These are phyloP conservation scores for Botryotinia narcissicola DNA, from an alignment of 2,329 filamentous ascomycete species.

Conservation along the genomic window DNA sequence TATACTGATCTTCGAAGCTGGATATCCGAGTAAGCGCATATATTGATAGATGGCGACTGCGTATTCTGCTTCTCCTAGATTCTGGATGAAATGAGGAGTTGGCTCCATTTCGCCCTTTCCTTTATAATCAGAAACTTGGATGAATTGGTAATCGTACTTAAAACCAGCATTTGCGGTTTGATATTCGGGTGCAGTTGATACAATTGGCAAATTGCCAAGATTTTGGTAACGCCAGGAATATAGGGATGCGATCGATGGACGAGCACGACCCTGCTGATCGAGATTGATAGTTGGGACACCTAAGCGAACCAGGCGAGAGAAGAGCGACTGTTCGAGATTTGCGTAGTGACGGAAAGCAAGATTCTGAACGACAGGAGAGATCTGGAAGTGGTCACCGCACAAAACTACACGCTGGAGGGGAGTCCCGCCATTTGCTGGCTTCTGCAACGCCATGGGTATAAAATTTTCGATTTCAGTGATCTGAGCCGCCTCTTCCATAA, in stretches of 20 bases:
- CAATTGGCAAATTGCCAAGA: conserved; percentile 74
- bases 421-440: conserved; percentile 67
- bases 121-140: conserved; percentile 92
- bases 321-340: conserved; percentile 93
- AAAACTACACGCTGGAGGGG: conserved; percentile 84
- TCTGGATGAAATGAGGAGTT: conserved; percentile 92
- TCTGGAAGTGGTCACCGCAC: conserved; percentile 94
- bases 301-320: conserved; percentile 83
- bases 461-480: conserved; percentile 98
- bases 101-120: conserved; percentile 85
- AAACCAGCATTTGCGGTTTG: conserved; percentile 84
- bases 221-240: conserved; percentile 91
- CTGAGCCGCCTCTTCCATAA: conserved; percentile 98
- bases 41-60: conserved; percentile 94
- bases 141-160: conserved; percentile 92
- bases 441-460: conserved; percentile 90
- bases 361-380: conserved; percentile 93
- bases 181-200: conserved; percentile 69
- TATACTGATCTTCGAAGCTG: conserved; percentile 71
- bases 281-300: conserved; percentile 89
- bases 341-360: conserved; percentile 92
- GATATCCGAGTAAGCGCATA: conserved; percentile 93
- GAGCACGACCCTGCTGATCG: conserved; percentile 89
- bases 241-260: conserved; percentile 80
- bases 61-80: conserved; percentile 95